A percentile compares a stretch with the other conserved stretches of the same genome.
phyloP scores from a whole-genome alignment of 2,329 filamentous ascomycete genomes.

The Talaromyces sp. region DNA sequence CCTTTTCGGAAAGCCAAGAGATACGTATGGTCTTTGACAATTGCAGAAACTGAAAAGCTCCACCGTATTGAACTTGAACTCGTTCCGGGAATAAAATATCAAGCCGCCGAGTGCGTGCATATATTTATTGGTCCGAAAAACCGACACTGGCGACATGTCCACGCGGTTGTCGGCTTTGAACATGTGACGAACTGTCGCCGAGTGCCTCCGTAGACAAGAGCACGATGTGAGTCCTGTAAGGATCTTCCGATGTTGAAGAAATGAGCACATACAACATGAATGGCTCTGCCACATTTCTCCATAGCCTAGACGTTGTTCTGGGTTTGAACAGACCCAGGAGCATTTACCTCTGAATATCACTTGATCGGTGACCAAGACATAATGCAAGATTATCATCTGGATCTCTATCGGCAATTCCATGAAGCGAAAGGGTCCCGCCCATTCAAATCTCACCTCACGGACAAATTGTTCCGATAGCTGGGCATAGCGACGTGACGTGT shows the following conservation, averaged over 20 bases:
- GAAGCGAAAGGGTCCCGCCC: constrained; percentile 21
- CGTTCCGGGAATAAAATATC: not conserved
- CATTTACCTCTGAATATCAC: constrained; percentile 16
- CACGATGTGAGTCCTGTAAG: not conserved
- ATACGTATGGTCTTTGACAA: not conserved
- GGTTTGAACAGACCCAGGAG: not conserved
- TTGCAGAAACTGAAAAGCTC: not conserved
- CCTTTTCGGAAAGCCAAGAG: not conserved
- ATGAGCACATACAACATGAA: not conserved
- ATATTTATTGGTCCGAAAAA: not conserved
- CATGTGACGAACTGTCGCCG: not conserved
- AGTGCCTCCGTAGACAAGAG: not conserved
- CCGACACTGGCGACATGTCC: not conserved
- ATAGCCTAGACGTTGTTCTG: not conserved
- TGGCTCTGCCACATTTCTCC: not conserved
- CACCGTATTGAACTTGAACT: not conserved
- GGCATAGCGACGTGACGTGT: not conserved
- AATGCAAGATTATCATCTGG: constrained; percentile 26
- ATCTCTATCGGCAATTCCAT: constrained; percentile 27
- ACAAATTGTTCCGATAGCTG: not conserved
- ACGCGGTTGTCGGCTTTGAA: not conserved
- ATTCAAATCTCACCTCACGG: not conserved
- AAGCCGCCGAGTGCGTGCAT: not conserved
- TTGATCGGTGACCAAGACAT: constrained; percentile 22
- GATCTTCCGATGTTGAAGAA: not conserved